These are phyloP conservation scores for Cordyceps cicadae DNA, from an alignment of 2,329 filamentous ascomycete species.

Conservation along the genomic window DNA sequence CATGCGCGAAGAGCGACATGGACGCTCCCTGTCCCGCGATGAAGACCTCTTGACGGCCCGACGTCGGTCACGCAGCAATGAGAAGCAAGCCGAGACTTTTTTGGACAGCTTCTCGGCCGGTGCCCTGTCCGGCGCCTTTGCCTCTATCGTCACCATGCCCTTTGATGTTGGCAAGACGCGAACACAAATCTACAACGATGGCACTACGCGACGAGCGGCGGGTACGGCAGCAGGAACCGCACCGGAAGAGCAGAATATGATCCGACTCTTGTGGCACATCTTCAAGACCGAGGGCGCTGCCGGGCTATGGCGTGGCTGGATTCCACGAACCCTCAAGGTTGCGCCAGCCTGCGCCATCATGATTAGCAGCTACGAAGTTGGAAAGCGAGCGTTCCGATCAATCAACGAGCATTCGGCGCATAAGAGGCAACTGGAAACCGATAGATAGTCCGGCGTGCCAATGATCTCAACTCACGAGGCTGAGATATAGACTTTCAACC, in stretches of 20 bases:
- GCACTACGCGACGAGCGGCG: constrained; percentile 25
- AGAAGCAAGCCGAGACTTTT: constrained; percentile 70
- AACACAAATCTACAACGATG: constrained; percentile 71
- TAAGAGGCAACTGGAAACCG: constrained; percentile 6
- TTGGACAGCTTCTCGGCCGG: constrained; percentile 85
- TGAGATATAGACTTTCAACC: not conserved
- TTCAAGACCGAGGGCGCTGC: constrained; percentile 72
- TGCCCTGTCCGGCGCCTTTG: constrained; percentile 71
- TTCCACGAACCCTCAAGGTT: constrained; percentile 84
- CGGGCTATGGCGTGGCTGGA: constrained; percentile 87
- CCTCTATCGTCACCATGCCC: constrained; percentile 82
- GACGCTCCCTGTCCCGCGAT: constrained; percentile 28
- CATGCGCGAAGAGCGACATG: constrained; percentile 47
- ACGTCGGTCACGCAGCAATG: constrained; percentile 52
- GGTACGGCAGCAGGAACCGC: constrained; percentile 29
- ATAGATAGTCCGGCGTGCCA: not conserved
- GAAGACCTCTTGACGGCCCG: constrained; percentile 33
- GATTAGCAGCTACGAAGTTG: constrained; percentile 96
- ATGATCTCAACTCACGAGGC: not conserved
- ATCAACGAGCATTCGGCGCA: constrained; percentile 50
- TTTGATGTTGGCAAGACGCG: constrained; percentile 98
- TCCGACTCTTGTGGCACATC: constrained; percentile 80
- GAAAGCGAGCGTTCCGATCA: constrained; percentile 75
- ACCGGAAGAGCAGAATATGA: constrained; percentile 73
- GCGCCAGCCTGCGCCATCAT: constrained; percentile 97